Base-by-base conservation (phyloP, 306 rosid species). In the Carpinus fangiana region DNA sequence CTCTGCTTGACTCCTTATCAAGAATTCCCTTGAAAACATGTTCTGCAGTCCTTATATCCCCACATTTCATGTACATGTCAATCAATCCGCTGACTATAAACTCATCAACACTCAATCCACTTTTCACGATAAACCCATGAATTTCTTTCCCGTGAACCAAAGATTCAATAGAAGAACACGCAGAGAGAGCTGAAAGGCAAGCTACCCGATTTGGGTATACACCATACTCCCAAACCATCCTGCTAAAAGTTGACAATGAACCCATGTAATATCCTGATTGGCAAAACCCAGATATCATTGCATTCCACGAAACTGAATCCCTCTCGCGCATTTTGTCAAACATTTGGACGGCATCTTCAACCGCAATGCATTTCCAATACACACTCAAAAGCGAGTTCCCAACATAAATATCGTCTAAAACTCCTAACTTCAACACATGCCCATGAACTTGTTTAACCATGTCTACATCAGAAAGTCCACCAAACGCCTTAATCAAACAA, bases 41-140 rank as follows among this genome's bases (percentile, higher is more conserved):
- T 43, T 72, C 76, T 7, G 86, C 88, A 45, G 74, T 75, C 73
- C 75, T 82, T 31, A 79, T 55, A 73, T 82, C 77, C 71, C 86
- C 84, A 67, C 79, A 82, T 60, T 85, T 85, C 88, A 85, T 82
- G 81, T 85, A 85, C 84, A 82, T 78, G 13, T 82, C 82, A 47
- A 76, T 76, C 70, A 85, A 71, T 21, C 76, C 79, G 18, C 86
- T 82, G 75, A 85, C 73, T 53, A 85, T 41, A 73, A 79, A 85
- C 41, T 82, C 74, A 71, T 82, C 88, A 31, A 64, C 57, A 77
- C n/a, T 76, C 71, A 85, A 68, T 52, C 73, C 82, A 14, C 65
- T 76, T 79, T 84, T 84, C 76, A 81, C 67, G 46, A 73, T 78
- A 72, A 73, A 84, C 20, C 79, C 84, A 68, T 82, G 88, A 76